Conservation (phyloP, 768 basidiomycete species). For the Pisolithus sp. region DNA sequence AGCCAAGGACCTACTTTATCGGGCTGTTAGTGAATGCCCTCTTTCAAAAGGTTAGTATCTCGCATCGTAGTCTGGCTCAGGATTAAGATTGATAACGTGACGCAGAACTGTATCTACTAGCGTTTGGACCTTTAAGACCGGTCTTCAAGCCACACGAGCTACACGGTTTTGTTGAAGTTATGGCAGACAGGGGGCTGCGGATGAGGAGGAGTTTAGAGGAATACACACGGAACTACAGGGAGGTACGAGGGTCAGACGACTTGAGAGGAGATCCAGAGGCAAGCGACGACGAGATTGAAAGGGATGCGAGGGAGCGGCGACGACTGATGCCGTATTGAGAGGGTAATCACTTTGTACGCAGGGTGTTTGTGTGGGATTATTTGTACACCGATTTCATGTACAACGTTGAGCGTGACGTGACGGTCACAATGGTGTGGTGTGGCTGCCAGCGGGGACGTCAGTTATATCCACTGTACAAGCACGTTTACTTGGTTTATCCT, state of each 20-base stretch:
- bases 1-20: constrained; percentile 69
- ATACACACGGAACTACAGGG: constrained; percentile 15
- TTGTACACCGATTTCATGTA: constrained; percentile 6
- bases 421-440: constrained; percentile 6
- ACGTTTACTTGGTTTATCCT: constrained; percentile 18
- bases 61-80: not conserved
- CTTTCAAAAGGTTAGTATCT: constrained; percentile 55
- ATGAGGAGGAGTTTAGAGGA: constrained; percentile 56
- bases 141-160: constrained; percentile 60
- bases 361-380: not conserved
- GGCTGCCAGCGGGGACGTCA: not conserved
- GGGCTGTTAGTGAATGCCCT: constrained; percentile 71
- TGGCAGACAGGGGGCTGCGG: constrained; percentile 71
- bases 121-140: constrained; percentile 62
- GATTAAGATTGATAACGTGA: constrained; percentile 9
- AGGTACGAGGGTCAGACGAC: constrained; percentile 20
- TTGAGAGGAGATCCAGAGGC: constrained; percentile 18
- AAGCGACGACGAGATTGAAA: constrained; percentile 50
- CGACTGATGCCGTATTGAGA: constrained; percentile 58
- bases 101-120: constrained; percentile 69
- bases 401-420: not conserved
- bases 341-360: not conserved
- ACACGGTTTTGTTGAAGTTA: constrained; percentile 55
- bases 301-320: constrained; percentile 50
- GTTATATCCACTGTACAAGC: not conserved